These are phyloP conservation scores for Brassica carinata DNA, from an alignment of 345 rosid species.

Conservation along the genomic window DNA sequence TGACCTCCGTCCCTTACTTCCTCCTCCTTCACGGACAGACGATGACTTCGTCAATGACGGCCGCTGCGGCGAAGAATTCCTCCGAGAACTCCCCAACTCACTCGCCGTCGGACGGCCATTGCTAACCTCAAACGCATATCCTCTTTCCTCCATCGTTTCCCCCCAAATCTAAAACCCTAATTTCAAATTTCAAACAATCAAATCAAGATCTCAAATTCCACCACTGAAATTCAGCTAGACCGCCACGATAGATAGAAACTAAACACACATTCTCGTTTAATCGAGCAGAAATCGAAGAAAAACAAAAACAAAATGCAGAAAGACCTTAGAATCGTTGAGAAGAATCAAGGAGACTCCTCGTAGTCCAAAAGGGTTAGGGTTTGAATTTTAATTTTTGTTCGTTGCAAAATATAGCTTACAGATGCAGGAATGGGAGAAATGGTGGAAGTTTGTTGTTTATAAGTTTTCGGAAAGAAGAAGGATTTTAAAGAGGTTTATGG, in stretches of 20 bases:
- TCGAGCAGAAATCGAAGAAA: neutral
- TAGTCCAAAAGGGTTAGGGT: slow-evolving; percentile 19
- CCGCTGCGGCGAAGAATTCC: slow-evolving; percentile 28
- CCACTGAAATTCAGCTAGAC: neutral
- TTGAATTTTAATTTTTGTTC: neutral
- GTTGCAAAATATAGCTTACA: slow-evolving; percentile 1
- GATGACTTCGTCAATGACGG: slow-evolving; percentile 57
- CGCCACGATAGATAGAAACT: neutral
- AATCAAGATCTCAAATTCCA: slow-evolving; percentile 11
- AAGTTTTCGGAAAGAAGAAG: neutral
- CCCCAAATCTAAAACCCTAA: slow-evolving; percentile 19
- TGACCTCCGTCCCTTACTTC: slow-evolving; percentile 58
- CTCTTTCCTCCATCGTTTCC: slow-evolving; percentile 28
- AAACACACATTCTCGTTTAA: slow-evolving; percentile 16
- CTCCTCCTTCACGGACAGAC: slow-evolving; percentile 73
- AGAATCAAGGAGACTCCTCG: neutral
- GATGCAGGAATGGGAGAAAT: slow-evolving; percentile 14
- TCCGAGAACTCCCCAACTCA: slow-evolving; percentile 26
- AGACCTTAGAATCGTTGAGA: neutral
- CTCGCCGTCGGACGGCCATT: slow-evolving; percentile 27
- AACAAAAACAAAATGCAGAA: slow-evolving; percentile 13
- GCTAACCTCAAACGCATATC: slow-evolving; percentile 33
- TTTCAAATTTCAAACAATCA: neutral
- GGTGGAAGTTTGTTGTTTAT: neutral
- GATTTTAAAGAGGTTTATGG: slow-evolving; percentile 40